phyloP scores from a whole-genome alignment of 1,139 yeast genomes.

The Suhomyces taliae region DNA sequence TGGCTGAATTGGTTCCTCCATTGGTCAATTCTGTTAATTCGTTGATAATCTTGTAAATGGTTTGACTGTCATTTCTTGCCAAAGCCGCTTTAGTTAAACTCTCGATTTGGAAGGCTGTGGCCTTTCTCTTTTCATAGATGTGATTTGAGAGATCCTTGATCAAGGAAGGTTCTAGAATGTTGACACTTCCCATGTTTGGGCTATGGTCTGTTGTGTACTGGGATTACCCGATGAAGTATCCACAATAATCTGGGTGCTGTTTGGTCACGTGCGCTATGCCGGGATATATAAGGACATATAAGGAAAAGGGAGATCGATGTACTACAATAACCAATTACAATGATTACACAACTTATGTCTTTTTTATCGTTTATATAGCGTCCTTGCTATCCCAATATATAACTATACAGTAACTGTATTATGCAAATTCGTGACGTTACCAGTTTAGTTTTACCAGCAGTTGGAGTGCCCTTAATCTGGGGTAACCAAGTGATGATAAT shows the following conservation, averaged over 20 bases:
- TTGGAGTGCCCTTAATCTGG: too few relatives aligned
- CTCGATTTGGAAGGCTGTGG: constrained; percentile 91
- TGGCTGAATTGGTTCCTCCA: constrained; percentile 44
- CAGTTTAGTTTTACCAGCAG: too few relatives aligned
- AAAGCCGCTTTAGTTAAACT: constrained; percentile 76
- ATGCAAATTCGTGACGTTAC: not conserved
- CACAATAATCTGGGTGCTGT: not conserved
- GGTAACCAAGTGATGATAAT: too few relatives aligned
- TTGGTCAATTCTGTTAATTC: constrained; percentile 46
- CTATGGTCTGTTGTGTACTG: not conserved
- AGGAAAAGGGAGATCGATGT: too few relatives aligned
- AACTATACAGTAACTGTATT: not conserved
- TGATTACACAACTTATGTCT: too few relatives aligned
- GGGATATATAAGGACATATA: too few relatives aligned
- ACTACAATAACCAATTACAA: too few relatives aligned
- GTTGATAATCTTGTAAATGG: constrained; percentile 63
- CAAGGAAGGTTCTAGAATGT: constrained; percentile 65
- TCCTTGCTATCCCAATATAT: not conserved
- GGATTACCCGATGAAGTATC: not conserved
- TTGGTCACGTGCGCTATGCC: too few relatives aligned
- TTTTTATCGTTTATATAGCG: not conserved
- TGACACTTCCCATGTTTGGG: constrained; percentile 25
- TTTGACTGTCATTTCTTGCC: constrained; percentile 67
- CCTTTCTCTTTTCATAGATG: constrained; percentile 89
- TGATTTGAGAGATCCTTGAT: constrained; percentile 86